A percentile compares a stretch with the other conserved stretches of the same genome.
Evolutionary conservation across 805 yeast genomes (phyloP).

Genomic region (Candida incommunis): DNA sequence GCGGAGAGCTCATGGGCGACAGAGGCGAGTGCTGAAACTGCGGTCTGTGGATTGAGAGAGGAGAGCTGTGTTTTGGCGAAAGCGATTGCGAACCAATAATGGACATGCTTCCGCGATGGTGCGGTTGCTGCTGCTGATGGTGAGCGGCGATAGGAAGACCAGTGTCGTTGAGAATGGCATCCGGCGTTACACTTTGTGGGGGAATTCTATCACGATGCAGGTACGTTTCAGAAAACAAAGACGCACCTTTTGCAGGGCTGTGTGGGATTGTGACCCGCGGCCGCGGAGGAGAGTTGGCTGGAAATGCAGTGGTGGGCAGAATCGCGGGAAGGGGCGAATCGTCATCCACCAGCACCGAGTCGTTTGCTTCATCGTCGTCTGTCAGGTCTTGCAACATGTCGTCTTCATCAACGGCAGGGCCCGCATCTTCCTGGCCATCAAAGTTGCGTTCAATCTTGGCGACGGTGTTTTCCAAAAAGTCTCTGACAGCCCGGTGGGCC

Average conservation of each 20-base stretch:
- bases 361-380: constrained; percentile 9
- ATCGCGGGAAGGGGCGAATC: background rate
- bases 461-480: constrained; percentile 50
- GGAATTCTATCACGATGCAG: constrained; percentile 29
- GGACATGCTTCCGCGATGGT: background rate
- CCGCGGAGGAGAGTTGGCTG: background rate
- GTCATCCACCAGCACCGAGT: background rate
- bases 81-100: background rate
- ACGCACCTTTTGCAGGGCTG: constrained; percentile 7
- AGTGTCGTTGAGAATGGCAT: background rate
- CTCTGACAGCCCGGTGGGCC: constrained; percentile 54
- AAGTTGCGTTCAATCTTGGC: constrained; percentile 24
- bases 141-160: background rate
- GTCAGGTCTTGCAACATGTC: constrained; percentile 11
- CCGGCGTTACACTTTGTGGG: constrained; percentile 6
- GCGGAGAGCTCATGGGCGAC: constrained; percentile 51
- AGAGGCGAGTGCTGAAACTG: constrained; percentile 29
- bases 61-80: background rate
- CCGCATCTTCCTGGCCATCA: constrained; percentile 22
- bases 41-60: background rate
- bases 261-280: background rate
- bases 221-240: constrained; percentile 29
- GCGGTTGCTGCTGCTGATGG: background rate
- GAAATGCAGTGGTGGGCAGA: background rate
- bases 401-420: constrained; percentile 12